These are phyloP conservation scores for Handroanthus guayacan DNA, from an alignment of 257 asterid genomes.

Conservation along the genomic window DNA sequence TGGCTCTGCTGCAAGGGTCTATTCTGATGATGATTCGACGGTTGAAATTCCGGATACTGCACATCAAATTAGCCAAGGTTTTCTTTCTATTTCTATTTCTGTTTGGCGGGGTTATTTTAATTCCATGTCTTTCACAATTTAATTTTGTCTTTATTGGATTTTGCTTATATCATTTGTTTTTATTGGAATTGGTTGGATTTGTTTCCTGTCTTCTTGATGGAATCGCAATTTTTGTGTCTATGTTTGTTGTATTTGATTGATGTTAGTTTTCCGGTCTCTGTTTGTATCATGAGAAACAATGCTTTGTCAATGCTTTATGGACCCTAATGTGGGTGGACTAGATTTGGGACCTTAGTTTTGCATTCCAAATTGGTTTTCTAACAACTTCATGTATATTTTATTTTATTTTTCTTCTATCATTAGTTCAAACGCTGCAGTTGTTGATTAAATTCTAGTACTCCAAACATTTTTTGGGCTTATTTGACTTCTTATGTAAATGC, in stretches of 20 bases:
- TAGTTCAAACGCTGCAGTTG: background rate
- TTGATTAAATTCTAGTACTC: background rate
- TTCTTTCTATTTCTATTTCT: background rate
- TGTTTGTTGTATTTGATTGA: background rate
- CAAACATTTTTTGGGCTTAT: constrained; percentile 19
- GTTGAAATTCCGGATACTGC: constrained; percentile 79
- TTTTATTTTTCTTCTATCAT: background rate
- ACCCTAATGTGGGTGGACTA: background rate
- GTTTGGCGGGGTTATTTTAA: background rate
- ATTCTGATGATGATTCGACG: constrained; percentile 41
- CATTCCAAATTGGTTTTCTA: background rate
- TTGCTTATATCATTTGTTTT: background rate
- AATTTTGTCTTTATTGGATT: background rate
- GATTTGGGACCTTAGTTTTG: background rate
- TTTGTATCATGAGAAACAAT: background rate
- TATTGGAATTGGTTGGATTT: background rate
- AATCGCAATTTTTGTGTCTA: background rate
- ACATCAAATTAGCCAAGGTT: constrained; percentile 83
- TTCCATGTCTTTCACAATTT: background rate
- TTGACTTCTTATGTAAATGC: constrained; percentile 34
- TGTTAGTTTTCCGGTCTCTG: background rate
- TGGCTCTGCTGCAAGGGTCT: constrained; percentile 24
- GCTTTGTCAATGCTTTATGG: background rate
- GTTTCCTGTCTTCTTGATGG: background rate
- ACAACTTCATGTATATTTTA: background rate